Base-by-base conservation (phyloP, 2,329 filamentous ascomycete species). In the Sporothrix schenckii region DNA sequence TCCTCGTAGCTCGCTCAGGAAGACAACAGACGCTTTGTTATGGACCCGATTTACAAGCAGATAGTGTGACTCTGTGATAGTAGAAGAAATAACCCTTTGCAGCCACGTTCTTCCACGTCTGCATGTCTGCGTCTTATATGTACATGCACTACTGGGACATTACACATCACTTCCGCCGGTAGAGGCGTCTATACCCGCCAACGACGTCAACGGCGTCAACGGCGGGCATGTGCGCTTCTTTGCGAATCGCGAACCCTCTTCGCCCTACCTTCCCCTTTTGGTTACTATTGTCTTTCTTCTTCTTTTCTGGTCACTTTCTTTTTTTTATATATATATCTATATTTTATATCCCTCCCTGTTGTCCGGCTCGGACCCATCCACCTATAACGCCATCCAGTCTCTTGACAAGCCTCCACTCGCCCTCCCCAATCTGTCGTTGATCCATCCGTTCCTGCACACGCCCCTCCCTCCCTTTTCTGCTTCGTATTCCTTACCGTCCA, bases 401-500 rank as follows among this genome's bases (percentile, higher is more conserved):
- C 13, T 41, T 50, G 24, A n/a, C 27, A 14, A 30, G 27, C 61
- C 24, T 49, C 60, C 44, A 65, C 60, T 19, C 49, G 16, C 14
- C 44, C 47, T 39, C 19, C 19, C 24, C 16, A 39, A 47, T 63
- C 58, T 47, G 39, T 24, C 13, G 27, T 47, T 47, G 3, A 4
- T 16, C 47, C 21, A 19, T 44, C 7, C 21, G 24, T 21, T 44
- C 11, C 39, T 47, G 34, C 53, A 44, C 66, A 56, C 66, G 11
- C 66, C 52, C n/a, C 49, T 19, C 41, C 21, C 53, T 41, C 66
- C 66, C 39, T 47, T 21, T 2, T 47, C 44, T 47, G 7, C 65
- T 67, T 67, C 65, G 50, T 54, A 54, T 67, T 54, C 16, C n/a
- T 58, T 21, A 34, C 66, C 49, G 39, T 56, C 63, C 24, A 68